Conservation (phyloP, 345 rosid genomes). For the Triadica sebifera region DNA sequence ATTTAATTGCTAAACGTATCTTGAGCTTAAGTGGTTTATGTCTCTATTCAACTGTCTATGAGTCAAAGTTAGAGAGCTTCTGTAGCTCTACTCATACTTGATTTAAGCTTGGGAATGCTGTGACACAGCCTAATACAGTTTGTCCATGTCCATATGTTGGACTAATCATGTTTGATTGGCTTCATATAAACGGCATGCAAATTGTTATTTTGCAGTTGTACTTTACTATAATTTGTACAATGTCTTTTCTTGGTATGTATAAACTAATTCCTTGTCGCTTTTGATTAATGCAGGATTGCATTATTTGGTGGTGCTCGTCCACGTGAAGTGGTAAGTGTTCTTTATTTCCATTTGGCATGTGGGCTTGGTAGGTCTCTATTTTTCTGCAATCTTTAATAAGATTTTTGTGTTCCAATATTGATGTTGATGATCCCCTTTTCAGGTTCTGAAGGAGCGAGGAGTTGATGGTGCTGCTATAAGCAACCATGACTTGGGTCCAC, state of each 20-base stretch:
- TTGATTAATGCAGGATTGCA: slow-evolving; percentile 52
- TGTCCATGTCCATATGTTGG: neutral
- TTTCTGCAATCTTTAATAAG: neutral
- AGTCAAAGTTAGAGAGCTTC: neutral
- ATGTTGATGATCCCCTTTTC: slow-evolving; percentile 14
- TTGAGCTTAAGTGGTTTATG: too few species aligned
- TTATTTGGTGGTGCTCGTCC: slow-evolving; percentile 89
- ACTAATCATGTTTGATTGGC: neutral
- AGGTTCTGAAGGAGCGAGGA: slow-evolving; percentile 79
- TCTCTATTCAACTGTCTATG: neutral
- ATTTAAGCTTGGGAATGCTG: neutral
- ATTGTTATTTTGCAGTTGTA: neutral
- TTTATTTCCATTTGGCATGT: slow-evolving; percentile 11
- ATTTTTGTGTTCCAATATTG: neutral
- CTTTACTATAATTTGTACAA: neutral
- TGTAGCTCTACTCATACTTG: neutral
- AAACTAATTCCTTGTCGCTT: slow-evolving; percentile 13
- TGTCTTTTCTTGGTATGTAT: neutral
- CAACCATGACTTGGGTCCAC: slow-evolving; percentile 42
- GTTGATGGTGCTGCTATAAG: slow-evolving; percentile 42
- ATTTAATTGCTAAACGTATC: neutral
- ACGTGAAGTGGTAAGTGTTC: slow-evolving; percentile 65
- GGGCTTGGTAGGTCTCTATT: neutral
- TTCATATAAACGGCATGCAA: neutral
- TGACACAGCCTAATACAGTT: neutral